Conservation (phyloP, 192 early-diverging fungal genomes). For the Backusella tarrabulga region DNA sequence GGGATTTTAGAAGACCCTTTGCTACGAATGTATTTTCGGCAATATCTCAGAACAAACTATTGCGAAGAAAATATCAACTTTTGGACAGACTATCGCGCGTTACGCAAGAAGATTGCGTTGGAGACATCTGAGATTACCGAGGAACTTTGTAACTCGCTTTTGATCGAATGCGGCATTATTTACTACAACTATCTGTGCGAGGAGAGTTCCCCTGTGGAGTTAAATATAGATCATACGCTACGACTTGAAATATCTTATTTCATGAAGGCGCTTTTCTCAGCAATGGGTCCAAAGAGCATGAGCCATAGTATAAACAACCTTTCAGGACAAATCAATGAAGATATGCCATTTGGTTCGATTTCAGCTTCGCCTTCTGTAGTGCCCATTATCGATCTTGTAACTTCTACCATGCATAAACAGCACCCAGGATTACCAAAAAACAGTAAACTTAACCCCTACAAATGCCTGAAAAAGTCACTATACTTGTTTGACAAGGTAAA, state of each 20-base stretch:
- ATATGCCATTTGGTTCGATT: not conserved
- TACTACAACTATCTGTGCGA: conserved; percentile 48
- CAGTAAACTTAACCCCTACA: not conserved
- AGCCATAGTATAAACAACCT: not conserved
- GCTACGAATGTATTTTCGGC: conserved; percentile 54
- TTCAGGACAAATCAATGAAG: not conserved
- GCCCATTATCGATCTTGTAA: not conserved
- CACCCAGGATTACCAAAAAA: not conserved
- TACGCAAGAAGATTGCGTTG: conserved; percentile 38
- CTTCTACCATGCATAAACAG: not conserved
- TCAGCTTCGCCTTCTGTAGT: not conserved
- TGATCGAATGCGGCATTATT: conserved; percentile 43
- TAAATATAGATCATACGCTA: conserved; percentile 52
- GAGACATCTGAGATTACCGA: conserved; percentile 15
- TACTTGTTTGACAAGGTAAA: conserved; percentile 53
- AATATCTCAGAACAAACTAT: conserved; percentile 59
- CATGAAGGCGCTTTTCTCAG: conserved; percentile 37
- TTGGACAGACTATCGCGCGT: conserved; percentile 47
- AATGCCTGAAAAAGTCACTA: conserved; percentile 14
- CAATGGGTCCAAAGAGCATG: conserved; percentile 5
- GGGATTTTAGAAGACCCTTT: conserved; percentile 52
- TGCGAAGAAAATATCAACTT: conserved; percentile 74
- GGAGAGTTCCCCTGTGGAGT: conserved; percentile 35
- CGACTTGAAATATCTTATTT: conserved; percentile 44
- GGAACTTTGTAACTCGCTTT: conserved; percentile 32